A percentile compares a stretch with the other conserved stretches of the same genome.
Evolutionary conservation across 2,329 filamentous ascomycete species (phyloP).

Genomic region (Graphilbum ipis-grandicollis): DNA sequence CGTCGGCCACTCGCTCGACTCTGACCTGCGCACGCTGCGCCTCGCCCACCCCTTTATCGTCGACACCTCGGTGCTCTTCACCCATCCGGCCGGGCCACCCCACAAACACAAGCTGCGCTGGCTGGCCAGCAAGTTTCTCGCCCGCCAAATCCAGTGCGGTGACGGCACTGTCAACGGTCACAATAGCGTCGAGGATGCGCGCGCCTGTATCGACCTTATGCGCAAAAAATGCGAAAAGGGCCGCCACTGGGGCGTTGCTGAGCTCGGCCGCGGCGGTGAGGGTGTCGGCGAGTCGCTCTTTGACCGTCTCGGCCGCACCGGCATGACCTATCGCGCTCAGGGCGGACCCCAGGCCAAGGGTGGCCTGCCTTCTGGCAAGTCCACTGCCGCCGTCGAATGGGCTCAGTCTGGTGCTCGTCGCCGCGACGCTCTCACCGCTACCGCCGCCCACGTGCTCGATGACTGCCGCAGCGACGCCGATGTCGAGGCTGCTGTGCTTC

Average conservation of each 20-base stretch:
- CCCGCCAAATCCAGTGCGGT: conserved; percentile 73
- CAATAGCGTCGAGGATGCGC: conserved; percentile 83
- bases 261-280: conserved; percentile 29
- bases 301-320: conserved; percentile 53
- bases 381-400: conserved; percentile 74
- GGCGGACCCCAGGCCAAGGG: conserved; percentile 38
- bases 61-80: conserved; percentile 79
- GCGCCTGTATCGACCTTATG: conserved; percentile 77
- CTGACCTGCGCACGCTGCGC: conserved; percentile 67
- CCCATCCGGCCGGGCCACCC: conserved; percentile 76
- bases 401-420: conserved; percentile 30
- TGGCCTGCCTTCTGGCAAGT: conserved; percentile 38
- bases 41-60: conserved; percentile 85
- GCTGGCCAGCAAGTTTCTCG: conserved; percentile 71
- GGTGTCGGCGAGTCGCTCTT: conserved; percentile 77
- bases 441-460: conserved; percentile 28
- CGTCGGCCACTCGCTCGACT: conserved; percentile 66
- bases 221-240: conserved; percentile 95
- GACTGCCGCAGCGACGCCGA: conserved; percentile 41
- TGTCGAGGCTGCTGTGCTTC: conserved; percentile 34
- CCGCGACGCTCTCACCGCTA: conserved; percentile 23
- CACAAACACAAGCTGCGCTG: conserved; percentile 84
- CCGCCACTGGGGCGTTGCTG: conserved; percentile 57
- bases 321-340: conserved; percentile 43
- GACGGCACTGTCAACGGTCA: conserved; percentile 52